Percentiles rank a stretch among this genome's conserved stretches.
Evolutionary conservation across 345 rosid species (phyloP).

Genomic region (Psidium friedrichsthalianum): DNA sequence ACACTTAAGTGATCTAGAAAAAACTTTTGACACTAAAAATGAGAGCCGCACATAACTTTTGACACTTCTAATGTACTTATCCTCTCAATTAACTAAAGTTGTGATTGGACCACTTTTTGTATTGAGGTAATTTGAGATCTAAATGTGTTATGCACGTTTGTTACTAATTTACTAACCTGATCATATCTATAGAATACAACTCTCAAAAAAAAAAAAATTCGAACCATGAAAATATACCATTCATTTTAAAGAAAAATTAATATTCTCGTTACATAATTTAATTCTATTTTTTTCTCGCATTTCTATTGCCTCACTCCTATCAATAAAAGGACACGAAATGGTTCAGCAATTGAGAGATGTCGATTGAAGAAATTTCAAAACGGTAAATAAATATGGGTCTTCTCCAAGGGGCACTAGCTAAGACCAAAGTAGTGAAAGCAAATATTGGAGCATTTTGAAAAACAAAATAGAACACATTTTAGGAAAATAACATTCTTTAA

Average conservation of each 20-base stretch:
- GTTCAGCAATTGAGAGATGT: not conserved
- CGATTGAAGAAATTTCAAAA: not conserved
- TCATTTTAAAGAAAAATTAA: not conserved
- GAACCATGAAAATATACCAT: not conserved
- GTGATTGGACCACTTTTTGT: not conserved
- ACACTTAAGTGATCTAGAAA: too few relatives aligned
- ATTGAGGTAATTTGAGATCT: not conserved
- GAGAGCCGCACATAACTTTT: too few relatives aligned
- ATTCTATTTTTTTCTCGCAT: not conserved
- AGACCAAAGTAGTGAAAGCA: not conserved
- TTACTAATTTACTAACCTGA: not conserved
- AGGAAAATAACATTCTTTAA: not conserved
- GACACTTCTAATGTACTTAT: too few relatives aligned
- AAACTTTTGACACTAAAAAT: too few relatives aligned
- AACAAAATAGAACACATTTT: not conserved
- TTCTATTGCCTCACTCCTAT: not conserved
- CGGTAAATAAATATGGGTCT: too few relatives aligned
- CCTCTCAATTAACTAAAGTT: not conserved
- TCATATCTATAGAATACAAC: not conserved
- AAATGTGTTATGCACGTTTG: not conserved
- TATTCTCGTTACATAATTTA: not conserved
- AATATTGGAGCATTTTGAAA: not conserved
- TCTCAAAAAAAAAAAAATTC: not conserved
- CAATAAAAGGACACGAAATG: not conserved
- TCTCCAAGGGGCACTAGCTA: not conserved